Percentiles rank a stretch among this genome's conserved stretches.
phyloP scores from a whole-genome alignment of 139 green algal species.

The Haematococcus lacustris region DNA sequence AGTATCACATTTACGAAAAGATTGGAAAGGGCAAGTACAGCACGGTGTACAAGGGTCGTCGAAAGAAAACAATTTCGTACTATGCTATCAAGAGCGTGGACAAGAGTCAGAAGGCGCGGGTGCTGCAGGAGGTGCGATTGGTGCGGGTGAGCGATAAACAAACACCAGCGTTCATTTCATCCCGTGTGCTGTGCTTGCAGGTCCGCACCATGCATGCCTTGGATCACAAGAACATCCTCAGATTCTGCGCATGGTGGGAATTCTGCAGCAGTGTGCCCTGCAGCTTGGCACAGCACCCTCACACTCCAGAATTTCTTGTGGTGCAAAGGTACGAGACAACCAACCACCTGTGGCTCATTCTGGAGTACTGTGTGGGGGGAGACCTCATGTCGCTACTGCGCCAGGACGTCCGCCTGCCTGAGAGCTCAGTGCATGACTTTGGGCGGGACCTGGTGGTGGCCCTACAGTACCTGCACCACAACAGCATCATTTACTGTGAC shows the following conservation, averaged over 20 bases:
- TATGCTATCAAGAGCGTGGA: constrained; percentile 91
- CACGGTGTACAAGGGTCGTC: constrained; percentile 88
- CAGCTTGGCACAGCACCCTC: neutral
- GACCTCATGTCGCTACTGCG: constrained; percentile 80
- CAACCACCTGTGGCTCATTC: constrained; percentile 96
- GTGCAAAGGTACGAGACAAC: constrained; percentile 86
- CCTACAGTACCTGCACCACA: constrained; percentile 22
- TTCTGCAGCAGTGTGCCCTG: neutral
- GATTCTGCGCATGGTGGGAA: constrained; percentile 84
- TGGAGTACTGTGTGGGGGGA: constrained; percentile 95
- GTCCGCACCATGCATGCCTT: constrained; percentile 80
- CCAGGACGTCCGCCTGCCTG: constrained; percentile 76
- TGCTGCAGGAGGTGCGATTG: constrained; percentile 88
- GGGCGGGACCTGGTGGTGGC: constrained; percentile 65
- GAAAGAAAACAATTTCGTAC: constrained; percentile 91
- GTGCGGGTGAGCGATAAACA: too few species aligned
- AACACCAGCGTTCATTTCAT: too few species aligned
- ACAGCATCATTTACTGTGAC: constrained; percentile 79
- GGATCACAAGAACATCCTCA: constrained; percentile 82
- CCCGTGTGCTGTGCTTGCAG: too few species aligned
- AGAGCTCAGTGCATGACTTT: constrained; percentile 81
- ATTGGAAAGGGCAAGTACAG: constrained; percentile 86
- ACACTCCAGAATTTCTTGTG: too few species aligned
- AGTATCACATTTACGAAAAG: constrained; percentile 87
- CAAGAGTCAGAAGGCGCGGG: constrained; percentile 72